Evolutionary conservation across 139 green algal genomes (phyloP).

Genomic region (Chlamydomonas sp.): DNA sequence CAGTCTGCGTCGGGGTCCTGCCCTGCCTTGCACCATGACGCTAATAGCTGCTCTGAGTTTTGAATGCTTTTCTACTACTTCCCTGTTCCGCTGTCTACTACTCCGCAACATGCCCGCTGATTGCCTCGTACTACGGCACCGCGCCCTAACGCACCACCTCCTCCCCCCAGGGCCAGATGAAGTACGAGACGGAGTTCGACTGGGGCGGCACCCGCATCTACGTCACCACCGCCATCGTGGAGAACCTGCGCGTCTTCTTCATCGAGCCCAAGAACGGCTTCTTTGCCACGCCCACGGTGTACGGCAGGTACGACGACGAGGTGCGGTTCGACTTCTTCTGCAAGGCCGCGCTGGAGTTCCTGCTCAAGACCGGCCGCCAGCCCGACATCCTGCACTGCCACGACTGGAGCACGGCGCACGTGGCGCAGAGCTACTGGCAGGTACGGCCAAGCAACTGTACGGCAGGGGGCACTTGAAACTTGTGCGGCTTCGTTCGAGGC

Average conservation of each 20-base stretch:
- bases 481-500: no score
- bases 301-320: slow-evolving; percentile 68
- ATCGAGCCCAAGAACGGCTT: slow-evolving; percentile 85
- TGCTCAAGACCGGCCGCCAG: slow-evolving; percentile 71
- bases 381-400: slow-evolving; percentile 98
- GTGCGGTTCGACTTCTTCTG: slow-evolving; percentile 96
- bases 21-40: no score
- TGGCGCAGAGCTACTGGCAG: slow-evolving; percentile 65
- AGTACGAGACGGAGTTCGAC: slow-evolving; percentile 79
- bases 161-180: slow-evolving; percentile 47
- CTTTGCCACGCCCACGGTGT: slow-evolving; percentile 82
- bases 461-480: no score
- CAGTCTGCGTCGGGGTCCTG: no score
- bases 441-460: no score
- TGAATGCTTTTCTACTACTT: no score
- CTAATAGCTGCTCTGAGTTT: no score
- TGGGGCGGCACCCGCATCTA: slow-evolving; percentile 79
- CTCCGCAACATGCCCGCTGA: no score
- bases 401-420: slow-evolving; percentile 94
- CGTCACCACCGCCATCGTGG: slow-evolving; percentile 78
- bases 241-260: slow-evolving; percentile 74
- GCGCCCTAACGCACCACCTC: background rate
- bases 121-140: background rate
- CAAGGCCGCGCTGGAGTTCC: slow-evolving; percentile 93
- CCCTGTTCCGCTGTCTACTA: no score